Percentiles rank a stretch among this genome's conserved stretches.
These are phyloP conservation scores for Ceratobasidium sp. DNA, from an alignment of 1,284 basidiomycete genomes.

Conservation along the genomic window DNA sequence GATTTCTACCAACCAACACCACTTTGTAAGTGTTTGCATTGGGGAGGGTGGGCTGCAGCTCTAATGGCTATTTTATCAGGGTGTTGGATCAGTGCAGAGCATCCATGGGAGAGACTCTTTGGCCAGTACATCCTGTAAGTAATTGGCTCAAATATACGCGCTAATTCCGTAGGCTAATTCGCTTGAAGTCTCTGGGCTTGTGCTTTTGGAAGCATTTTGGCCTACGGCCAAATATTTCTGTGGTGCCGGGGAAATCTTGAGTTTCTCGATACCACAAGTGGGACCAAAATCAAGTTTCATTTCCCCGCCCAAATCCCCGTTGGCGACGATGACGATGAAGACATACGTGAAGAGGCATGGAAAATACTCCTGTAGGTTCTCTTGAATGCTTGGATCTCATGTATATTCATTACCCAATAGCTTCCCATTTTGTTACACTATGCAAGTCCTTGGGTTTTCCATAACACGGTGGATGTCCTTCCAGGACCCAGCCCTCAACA, in stretches of 20 bases:
- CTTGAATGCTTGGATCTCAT: neutral
- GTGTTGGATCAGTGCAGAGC: neutral
- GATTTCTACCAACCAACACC: neutral
- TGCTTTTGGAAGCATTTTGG: neutral
- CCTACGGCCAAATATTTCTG: neutral
- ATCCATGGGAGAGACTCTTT: neutral
- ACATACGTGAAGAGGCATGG: neutral
- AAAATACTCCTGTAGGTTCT: neutral
- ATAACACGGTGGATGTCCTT: neutral
- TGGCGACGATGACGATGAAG: neutral
- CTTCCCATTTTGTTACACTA: neutral
- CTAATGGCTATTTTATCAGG: neutral
- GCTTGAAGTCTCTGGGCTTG: neutral
- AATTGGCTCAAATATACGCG: neutral
- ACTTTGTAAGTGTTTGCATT: neutral
- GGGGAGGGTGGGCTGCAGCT: neutral
- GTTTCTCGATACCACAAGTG: neutral
- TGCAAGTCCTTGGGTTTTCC: neutral
- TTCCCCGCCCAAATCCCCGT: neutral
- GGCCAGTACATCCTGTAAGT: neutral
- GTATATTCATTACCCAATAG: neutral
- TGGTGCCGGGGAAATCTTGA: neutral
- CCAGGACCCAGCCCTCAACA: neutral
- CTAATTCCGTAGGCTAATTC: too few relatives aligned
- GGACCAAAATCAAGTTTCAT: neutral